Evolutionary conservation across 2,329 filamentous ascomycete species (phyloP), one percentile per base, ranked within the genome.

Genomic region (Calonectria henricotiae): DNA sequence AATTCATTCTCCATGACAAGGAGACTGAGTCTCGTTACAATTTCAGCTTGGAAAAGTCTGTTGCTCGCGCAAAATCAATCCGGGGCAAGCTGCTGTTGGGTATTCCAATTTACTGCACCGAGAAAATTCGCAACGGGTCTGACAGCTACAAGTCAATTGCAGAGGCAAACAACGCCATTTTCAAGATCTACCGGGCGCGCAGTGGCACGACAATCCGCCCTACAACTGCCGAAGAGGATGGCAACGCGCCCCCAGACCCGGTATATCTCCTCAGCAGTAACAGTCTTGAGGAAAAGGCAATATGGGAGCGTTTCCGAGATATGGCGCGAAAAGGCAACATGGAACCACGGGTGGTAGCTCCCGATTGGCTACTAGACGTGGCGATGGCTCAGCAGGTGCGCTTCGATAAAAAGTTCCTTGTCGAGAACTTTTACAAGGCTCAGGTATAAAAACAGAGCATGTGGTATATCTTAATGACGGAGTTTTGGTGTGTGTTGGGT

Each of bases 301-400:
- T 98, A 67, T 98, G 95, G 94, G 85, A 87, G 15, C 91, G 90
- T 70, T 99, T 99, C 81, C 87, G 90, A 67, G 90, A 93, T 62
- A 91, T 97, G 89, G 95, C 94, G 2, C 85, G 87, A 72, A 92
- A 91, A 75, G 92, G 93, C 51, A 92, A 94, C 79, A 95, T 96
- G 88, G 88, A 91, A 74, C 92, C 95, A 3, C 88, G 93, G 64
- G 91, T 99, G 46, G 94, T 98, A 27, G 89, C 89, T 55, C 89
- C 93, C 3, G 95, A 99, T 79, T 99, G 96, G 96, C 82, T 99
- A 76, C 85, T 99, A 68, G 92, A 95, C 78, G 91, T 95, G 70
- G 94, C 94, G 5, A 96, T 99, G 93, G 91, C 90, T 77, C 96
- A 99, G 83, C 88, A 94, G 81, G 85, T 96, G 72, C 86, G 86